A percentile compares a stretch with the other conserved stretches of the same genome.
Conservation (phyloP, 352 stramenopile species). For the Phytophthora foliorum region DNA sequence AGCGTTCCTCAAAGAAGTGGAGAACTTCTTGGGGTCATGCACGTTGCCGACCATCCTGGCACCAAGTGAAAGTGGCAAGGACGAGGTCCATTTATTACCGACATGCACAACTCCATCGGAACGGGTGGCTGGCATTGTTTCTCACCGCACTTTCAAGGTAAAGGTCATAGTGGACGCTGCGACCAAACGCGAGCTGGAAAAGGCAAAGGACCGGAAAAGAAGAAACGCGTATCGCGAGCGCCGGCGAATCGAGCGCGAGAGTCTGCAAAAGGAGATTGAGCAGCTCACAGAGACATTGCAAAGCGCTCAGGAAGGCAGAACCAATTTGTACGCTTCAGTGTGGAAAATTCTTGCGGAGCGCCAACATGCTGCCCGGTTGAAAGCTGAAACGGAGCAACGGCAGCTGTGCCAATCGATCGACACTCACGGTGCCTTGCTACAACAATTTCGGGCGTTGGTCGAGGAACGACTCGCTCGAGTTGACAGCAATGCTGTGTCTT, state of each 20-base stretch:
- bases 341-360: conserved; percentile 26
- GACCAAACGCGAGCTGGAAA: conserved; percentile 4
- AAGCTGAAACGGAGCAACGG: conserved; percentile 17
- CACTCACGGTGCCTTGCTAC: background rate
- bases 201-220: conserved; percentile 5
- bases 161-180: background rate
- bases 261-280: conserved; percentile 11
- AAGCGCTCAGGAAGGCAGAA: background rate
- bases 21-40: background rate
- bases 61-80: background rate
- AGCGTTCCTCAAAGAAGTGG: background rate
- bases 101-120: background rate
- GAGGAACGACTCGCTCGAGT: background rate
- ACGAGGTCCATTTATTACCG: background rate
- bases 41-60: background rate
- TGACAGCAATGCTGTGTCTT: background rate
- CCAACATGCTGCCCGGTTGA: conserved; percentile 13
- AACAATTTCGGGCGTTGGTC: conserved; percentile 9
- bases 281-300: conserved; percentile 15
- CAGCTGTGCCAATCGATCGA: conserved; percentile 10
- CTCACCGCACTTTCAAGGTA: background rate
- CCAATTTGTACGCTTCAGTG: background rate
- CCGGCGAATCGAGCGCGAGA: conserved; percentile 9
- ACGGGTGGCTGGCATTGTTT: background rate
- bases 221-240: conserved; percentile 15